Conservation (phyloP, 805 yeast genomes). For the Candida chilensis region DNA sequence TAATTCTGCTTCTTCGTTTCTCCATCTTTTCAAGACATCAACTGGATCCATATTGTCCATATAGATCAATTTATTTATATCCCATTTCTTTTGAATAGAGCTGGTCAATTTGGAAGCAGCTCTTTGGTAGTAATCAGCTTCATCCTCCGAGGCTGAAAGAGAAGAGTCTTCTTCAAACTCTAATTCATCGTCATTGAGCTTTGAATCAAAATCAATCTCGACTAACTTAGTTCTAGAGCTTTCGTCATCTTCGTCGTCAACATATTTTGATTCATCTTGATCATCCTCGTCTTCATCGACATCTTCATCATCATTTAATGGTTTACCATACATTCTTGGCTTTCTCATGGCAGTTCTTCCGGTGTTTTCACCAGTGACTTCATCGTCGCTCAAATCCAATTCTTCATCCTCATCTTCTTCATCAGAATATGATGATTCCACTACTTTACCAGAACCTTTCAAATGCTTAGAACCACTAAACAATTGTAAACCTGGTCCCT, state of each 20-base stretch:
- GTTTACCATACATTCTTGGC: slow-evolving; percentile 48
- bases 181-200: slow-evolving; percentile 22
- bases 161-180: slow-evolving; percentile 38
- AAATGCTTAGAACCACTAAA: slow-evolving; percentile 56
- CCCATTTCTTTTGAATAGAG: slow-evolving; percentile 53
- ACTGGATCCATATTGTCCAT: slow-evolving; percentile 68
- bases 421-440: too few relatives aligned
- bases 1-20: slow-evolving; percentile 35
- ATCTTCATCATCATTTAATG: slow-evolving; percentile 36
- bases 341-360: slow-evolving; percentile 64
- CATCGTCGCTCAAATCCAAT: slow-evolving; percentile 15
- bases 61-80: slow-evolving; percentile 73
- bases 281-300: slow-evolving; percentile 34
- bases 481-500: slow-evolving; percentile 65
- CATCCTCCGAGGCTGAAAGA: slow-evolving; percentile 28
- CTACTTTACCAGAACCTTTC: slow-evolving; percentile 16
- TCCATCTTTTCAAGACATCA: slow-evolving; percentile 70
- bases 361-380: slow-evolving; percentile 21
- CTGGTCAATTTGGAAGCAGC: slow-evolving; percentile 59
- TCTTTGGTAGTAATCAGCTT: slow-evolving; percentile 24
- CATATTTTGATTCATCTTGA: slow-evolving; percentile 27
- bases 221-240: slow-evolving; percentile 28
- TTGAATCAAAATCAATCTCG: slow-evolving; percentile 35
- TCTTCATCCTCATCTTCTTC: slow-evolving; percentile 25
- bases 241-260: slow-evolving; percentile 28